phyloP scores from a whole-genome alignment of 148 eudicot species.

The Chenopodium formosanum region DNA sequence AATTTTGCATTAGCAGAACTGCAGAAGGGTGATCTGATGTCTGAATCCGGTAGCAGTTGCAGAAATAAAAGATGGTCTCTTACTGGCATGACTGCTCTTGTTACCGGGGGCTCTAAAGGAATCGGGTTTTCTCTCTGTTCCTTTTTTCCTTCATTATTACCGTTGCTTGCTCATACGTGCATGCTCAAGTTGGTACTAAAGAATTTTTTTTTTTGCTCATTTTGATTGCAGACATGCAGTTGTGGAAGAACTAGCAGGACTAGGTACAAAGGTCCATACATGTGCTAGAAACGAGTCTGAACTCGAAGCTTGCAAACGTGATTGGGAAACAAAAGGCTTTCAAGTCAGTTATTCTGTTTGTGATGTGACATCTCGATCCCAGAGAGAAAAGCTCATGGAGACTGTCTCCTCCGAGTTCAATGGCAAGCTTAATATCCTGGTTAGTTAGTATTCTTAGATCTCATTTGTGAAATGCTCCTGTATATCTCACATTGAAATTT shows the following conservation, averaged over 20 bases:
- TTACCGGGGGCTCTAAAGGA: constrained; percentile 39
- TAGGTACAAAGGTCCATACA: constrained; percentile 35
- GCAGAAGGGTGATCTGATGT: neutral
- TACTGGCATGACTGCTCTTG: constrained; percentile 35
- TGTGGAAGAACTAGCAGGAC: constrained; percentile 40
- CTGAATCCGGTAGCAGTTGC: neutral
- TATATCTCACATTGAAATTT: too few species aligned
- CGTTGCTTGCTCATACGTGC: neutral
- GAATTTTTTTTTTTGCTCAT: too few species aligned
- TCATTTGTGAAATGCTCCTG: too few species aligned
- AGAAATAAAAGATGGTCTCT: constrained; percentile 28
- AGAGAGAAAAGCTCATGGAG: constrained; percentile 39
- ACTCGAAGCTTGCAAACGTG: constrained; percentile 24
- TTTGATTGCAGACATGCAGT: constrained; percentile 29
- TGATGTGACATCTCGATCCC: constrained; percentile 31
- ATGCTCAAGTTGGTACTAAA: neutral
- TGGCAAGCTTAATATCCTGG: constrained; percentile 46
- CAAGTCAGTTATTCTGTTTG: constrained; percentile 36
- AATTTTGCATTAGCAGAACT: neutral
- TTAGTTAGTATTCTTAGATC: neutral
- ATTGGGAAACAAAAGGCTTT: constrained; percentile 37
- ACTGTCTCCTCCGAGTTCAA: constrained; percentile 31
- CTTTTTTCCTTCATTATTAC: neutral
- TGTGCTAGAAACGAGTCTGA: constrained; percentile 42
- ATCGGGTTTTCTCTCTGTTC: constrained; percentile 28